These are phyloP conservation scores for Nothophaeocryptopus gaeumannii DNA, from an alignment of 2,329 filamentous ascomycete genomes.

Conservation along the genomic window DNA sequence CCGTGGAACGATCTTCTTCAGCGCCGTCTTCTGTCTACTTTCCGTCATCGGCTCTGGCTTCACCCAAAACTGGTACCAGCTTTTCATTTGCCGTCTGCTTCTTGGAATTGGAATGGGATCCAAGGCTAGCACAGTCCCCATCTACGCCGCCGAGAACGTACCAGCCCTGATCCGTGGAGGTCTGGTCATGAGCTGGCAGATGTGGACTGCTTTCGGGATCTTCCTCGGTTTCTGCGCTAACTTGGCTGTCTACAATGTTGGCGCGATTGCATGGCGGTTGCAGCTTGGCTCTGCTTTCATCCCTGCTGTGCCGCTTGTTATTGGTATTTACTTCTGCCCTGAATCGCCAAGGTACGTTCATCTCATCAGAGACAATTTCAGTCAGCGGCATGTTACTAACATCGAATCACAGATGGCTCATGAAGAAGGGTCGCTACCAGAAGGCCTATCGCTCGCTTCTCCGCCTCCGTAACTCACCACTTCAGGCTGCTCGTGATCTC, in stretches of 20 bases:
- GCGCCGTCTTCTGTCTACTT: conserved; percentile 51
- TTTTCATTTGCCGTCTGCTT: conserved; percentile 66
- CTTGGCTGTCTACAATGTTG: conserved; percentile 45
- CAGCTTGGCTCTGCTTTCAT: conserved; percentile 63
- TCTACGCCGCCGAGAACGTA: conserved; percentile 43
- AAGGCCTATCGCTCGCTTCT: conserved; percentile 46
- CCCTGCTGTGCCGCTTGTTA: conserved; percentile 60
- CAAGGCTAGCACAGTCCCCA: conserved; percentile 46
- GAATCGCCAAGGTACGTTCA: conserved; percentile 24
- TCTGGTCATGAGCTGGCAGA: conserved; percentile 37
- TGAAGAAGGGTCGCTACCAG: conserved; percentile 23
- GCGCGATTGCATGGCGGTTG: conserved; percentile 60
- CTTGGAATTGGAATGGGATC: conserved; percentile 57
- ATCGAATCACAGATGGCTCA: conserved; percentile 17
- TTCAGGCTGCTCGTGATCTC: conserved; percentile 34
- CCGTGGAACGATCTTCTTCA: conserved; percentile 39
- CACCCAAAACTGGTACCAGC: conserved; percentile 66
- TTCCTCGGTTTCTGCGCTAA: conserved; percentile 64
- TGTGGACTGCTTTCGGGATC: conserved; percentile 56
- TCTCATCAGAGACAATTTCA: too few relatives aligned
- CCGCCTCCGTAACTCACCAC: conserved; percentile 29
- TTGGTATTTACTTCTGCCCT: conserved; percentile 48
- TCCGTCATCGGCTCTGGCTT: conserved; percentile 62
- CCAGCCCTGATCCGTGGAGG: conserved; percentile 47
- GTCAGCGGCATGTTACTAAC: too few relatives aligned